These are phyloP conservation scores for Tylopilus rubrobrunneus DNA, from an alignment of 768 basidiomycete species.

Conservation along the genomic window DNA sequence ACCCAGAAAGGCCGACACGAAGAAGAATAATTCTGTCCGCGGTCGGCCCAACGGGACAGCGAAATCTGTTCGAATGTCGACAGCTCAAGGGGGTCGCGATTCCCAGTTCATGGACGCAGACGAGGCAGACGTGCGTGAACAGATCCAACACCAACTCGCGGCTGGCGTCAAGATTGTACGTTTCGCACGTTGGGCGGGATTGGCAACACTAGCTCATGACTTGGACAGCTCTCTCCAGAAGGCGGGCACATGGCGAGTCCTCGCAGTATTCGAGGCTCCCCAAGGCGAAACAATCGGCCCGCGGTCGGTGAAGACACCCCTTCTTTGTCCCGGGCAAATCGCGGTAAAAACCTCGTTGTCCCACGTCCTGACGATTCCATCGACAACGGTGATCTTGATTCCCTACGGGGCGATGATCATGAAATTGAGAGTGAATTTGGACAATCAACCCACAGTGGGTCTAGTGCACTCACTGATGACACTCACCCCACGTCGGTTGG, in stretches of 20 bases:
- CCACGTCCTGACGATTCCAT: slow-evolving; percentile 41
- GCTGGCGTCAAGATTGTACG: slow-evolving; percentile 70
- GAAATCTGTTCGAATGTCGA: slow-evolving; percentile 37
- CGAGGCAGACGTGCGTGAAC: slow-evolving; percentile 75
- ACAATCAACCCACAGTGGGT: slow-evolving; percentile 39
- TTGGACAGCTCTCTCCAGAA: slow-evolving; percentile 57
- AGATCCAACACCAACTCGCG: slow-evolving; percentile 81
- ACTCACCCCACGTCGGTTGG: slow-evolving; percentile 55
- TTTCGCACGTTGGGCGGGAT: slow-evolving; percentile 4
- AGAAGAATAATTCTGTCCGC: slow-evolving; percentile 33
- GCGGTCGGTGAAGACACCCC: slow-evolving; percentile 37
- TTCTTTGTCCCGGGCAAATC: slow-evolving; percentile 37
- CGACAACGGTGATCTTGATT: slow-evolving; percentile 39
- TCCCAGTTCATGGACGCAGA: slow-evolving; percentile 93
- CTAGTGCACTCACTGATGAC: slow-evolving; percentile 42
- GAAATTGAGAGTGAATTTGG: slow-evolving; percentile 58
- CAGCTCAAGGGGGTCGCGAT: slow-evolving; percentile 47
- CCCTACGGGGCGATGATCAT: slow-evolving; percentile 42
- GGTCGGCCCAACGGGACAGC: slow-evolving; percentile 26
- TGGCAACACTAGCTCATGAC: slow-evolving; percentile 11
- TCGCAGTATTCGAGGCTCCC: slow-evolving; percentile 67
- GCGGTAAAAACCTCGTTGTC: slow-evolving; percentile 39
- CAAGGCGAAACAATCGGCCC: slow-evolving; percentile 47
- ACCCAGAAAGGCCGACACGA: slow-evolving; percentile 50
- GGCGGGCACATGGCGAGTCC: slow-evolving; percentile 58